These are phyloP conservation scores for Samsoniella hepiali DNA, from an alignment of 2,329 filamentous ascomycete species.

Conservation along the genomic window DNA sequence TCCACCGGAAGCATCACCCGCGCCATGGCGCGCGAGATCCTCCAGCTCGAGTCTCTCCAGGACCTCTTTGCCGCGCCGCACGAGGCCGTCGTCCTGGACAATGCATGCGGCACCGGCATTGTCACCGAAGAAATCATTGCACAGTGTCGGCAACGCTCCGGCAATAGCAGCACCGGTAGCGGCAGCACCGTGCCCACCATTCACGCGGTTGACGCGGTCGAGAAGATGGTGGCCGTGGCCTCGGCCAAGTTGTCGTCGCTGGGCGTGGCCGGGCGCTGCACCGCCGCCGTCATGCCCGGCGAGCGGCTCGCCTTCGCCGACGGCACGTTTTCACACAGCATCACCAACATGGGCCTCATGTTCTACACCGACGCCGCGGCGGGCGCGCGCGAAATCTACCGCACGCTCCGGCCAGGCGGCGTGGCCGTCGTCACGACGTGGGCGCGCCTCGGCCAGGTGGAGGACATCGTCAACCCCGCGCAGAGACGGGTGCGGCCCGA, in stretches of 20 bases:
- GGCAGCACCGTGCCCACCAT: slow-evolving; percentile 10
- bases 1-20: slow-evolving; percentile 23
- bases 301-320: slow-evolving; percentile 28
- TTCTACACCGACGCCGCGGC: slow-evolving; percentile 31
- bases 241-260: slow-evolving; percentile 18
- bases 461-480: slow-evolving; percentile 18
- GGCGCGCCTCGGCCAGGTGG: slow-evolving; percentile 23
- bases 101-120: slow-evolving; percentile 28
- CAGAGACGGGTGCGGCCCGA: slow-evolving; percentile 17
- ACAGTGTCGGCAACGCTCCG: not conserved
- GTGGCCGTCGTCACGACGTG: slow-evolving; percentile 35
- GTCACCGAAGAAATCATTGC: slow-evolving; percentile 24
- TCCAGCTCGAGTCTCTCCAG: slow-evolving; percentile 7
- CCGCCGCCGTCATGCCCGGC: slow-evolving; percentile 23
- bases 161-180: not conserved
- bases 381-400: slow-evolving; percentile 35
- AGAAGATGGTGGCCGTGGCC: slow-evolving; percentile 24
- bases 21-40: slow-evolving; percentile 20
- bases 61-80: slow-evolving; percentile 4
- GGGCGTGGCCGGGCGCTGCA: slow-evolving; percentile 14
- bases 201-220: slow-evolving; percentile 23
- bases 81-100: slow-evolving; percentile 26
- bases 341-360: slow-evolving; percentile 40
- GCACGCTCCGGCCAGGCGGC: slow-evolving; percentile 37
- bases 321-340: slow-evolving; percentile 34